Evolutionary conservation across 1,284 basidiomycete genomes (phyloP), one percentile per base, ranked within the genome.

Genomic region (Taiwanofungus camphoratus): DNA sequence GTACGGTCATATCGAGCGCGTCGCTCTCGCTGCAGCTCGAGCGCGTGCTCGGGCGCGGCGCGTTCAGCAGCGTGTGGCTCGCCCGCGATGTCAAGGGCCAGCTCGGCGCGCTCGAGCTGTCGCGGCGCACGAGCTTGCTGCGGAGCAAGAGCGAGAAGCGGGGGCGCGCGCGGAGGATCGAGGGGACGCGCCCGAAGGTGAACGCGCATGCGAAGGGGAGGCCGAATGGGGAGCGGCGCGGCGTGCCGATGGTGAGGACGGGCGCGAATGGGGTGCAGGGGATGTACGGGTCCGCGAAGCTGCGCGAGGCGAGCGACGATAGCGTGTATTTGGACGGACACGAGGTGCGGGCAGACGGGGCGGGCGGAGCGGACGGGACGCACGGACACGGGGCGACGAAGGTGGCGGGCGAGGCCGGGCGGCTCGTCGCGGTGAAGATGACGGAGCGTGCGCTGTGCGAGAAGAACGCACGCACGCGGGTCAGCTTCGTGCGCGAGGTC

Each of bases 401-500:
- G n/a, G 13, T 37, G 29, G 26, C 40, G 51, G 26, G 39, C 41
- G 42, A 37, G 40, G 39, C 42, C 44, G 27, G 51, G 39, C 8
- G 71, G 36, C 57, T 87, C 1, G 89, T 92, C 5, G 91, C 92
- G 5, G 79, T 94, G 56, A 94, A 94, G 71, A 77, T 92, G 71
- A 86, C 92, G 19, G 76, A 82, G 39, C 69, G 81, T 26, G 67
- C 71, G 30, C 53, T 70, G 19, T 79, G 73, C 52, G 68, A 71
- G 31, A 63, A 65, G 39, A 77, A 81, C 54, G 73, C 90, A 49
- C 69, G 89, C 39, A 89, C 89, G 48, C 66, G 85, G 23, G 89
- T 92, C 44, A 84, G 83, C 49, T 93, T 93, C 60, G 76, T 92
- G 32, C 73, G 91, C 20, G 91, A 94, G 64, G 90, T 92, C 9